Evolutionary conservation across 805 yeast species (phyloP).

Genomic region (Candida silvatica): DNA sequence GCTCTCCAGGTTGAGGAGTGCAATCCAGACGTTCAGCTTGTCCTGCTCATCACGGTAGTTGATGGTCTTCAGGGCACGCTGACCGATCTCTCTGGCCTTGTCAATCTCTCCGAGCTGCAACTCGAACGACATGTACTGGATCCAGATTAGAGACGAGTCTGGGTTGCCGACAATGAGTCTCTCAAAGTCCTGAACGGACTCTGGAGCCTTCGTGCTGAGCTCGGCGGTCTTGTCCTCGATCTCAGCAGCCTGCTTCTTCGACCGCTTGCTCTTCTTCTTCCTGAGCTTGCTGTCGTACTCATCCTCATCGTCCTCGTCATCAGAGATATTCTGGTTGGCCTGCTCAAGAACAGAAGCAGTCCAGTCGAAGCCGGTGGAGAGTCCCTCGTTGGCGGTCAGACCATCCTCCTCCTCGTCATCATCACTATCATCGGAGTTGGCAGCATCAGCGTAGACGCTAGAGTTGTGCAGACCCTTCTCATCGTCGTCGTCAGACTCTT

Average conservation of each 20-base stretch:
- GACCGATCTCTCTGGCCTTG: constrained; percentile 88
- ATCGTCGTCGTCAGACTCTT: constrained; percentile 27
- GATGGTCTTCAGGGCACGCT: constrained; percentile 86
- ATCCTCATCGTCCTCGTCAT: constrained; percentile 47
- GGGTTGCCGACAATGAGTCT: constrained; percentile 88
- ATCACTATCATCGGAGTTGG: constrained; percentile 13
- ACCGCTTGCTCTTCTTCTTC: constrained; percentile 34
- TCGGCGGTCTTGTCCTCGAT: constrained; percentile 81
- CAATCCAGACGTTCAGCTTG: constrained; percentile 93
- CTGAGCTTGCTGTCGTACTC: constrained; percentile 29
- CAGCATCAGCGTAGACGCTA: neutral
- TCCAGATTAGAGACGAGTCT: constrained; percentile 90
- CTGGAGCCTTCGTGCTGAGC: constrained; percentile 78
- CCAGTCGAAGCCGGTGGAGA: constrained; percentile 94
- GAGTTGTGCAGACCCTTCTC: constrained; percentile 8
- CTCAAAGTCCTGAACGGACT: constrained; percentile 87
- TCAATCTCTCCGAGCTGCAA: constrained; percentile 90
- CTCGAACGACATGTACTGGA: constrained; percentile 98
- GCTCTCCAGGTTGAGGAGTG: constrained; percentile 86
- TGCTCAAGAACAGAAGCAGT: constrained; percentile 83
- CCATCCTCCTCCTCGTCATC: constrained; percentile 17
- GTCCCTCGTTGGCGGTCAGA: constrained; percentile 34
- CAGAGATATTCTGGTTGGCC: constrained; percentile 48
- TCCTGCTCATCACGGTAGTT: constrained; percentile 88
- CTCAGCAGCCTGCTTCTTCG: constrained; percentile 29